These are phyloP conservation scores for Rhizophagus sp. DNA, from an alignment of 192 early-diverging fungal genomes.

Conservation along the genomic window DNA sequence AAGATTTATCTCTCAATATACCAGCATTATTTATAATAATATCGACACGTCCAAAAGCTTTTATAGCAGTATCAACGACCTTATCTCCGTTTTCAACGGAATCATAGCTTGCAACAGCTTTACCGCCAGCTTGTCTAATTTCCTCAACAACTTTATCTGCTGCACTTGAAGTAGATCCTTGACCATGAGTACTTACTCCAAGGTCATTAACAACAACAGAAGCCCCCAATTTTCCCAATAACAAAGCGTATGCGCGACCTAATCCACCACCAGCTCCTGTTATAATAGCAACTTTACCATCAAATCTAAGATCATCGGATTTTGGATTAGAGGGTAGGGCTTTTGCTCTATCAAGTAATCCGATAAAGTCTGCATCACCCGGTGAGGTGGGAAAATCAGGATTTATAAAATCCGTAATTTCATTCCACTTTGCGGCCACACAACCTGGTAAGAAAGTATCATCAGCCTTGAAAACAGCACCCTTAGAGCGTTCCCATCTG, in stretches of 20 bases:
- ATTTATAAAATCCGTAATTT: conserved; percentile 70
- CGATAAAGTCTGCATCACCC: conserved; percentile 83
- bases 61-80: conserved; percentile 88
- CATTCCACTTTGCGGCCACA: conserved; percentile 72
- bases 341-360: conserved; percentile 76
- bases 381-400: conserved; percentile 72
- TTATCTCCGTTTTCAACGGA: conserved; percentile 98
- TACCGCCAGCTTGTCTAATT: conserved; percentile 77
- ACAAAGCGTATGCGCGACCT: conserved; percentile 87
- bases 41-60: conserved; percentile 77
- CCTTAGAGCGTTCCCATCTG: conserved; percentile 86
- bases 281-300: conserved; percentile 85
- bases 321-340: conserved; percentile 60
- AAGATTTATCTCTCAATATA: conserved; percentile 95
- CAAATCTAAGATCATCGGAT: conserved; percentile 64
- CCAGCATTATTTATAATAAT: conserved; percentile 97
- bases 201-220: conserved; percentile 97
- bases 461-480: conserved; percentile 91
- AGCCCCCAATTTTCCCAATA: conserved; percentile 87
- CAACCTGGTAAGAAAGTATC: conserved; percentile 80
- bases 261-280: conserved; percentile 96
- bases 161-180: conserved; percentile 71
- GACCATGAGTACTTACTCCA: conserved; percentile 72
- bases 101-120: conserved; percentile 89
- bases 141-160: conserved; percentile 96